A percentile compares a stretch with the other conserved stretches of the same genome.
Conservation (phyloP, 495 filamentous ascomycete species). For the Neurospora intermedia region DNA sequence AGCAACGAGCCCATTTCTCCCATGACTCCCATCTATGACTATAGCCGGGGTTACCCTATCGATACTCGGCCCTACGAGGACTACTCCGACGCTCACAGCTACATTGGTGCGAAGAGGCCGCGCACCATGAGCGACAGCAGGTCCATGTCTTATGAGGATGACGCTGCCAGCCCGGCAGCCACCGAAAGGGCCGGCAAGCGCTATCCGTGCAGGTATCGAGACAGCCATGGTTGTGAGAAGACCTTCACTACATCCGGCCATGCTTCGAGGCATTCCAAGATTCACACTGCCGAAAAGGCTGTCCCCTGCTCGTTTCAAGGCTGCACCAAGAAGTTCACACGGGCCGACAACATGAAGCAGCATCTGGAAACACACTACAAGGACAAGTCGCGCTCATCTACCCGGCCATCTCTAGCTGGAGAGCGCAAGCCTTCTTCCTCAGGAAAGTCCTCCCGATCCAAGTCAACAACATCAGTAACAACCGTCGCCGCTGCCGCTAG, state of each 20-base stretch:
- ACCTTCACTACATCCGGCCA: slow-evolving; percentile 95
- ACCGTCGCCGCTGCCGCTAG: background rate
- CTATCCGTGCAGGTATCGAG: slow-evolving; percentile 54
- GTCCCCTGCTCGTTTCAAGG: slow-evolving; percentile 66
- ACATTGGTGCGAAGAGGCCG: slow-evolving; percentile 23
- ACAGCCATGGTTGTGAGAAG: slow-evolving; percentile 59
- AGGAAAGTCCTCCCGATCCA: slow-evolving; percentile 20
- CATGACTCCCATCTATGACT: slow-evolving; percentile 31
- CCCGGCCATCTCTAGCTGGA: slow-evolving; percentile 11
- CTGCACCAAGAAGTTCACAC: slow-evolving; percentile 89
- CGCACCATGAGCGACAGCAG: slow-evolving; percentile 18
- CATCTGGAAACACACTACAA: slow-evolving; percentile 81
- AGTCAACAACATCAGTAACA: slow-evolving; percentile 3
- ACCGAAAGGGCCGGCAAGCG: slow-evolving; percentile 42
- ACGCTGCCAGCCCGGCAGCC: slow-evolving; percentile 27
- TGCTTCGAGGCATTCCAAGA: slow-evolving; percentile 91
- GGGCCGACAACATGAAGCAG: slow-evolving; percentile 98
- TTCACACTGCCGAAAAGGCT: slow-evolving; percentile 92
- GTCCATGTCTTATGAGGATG: slow-evolving; percentile 26
- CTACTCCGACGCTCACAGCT: slow-evolving; percentile 21
- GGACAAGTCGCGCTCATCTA: slow-evolving; percentile 32
- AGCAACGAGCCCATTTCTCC: slow-evolving; percentile 38
- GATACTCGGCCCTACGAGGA: slow-evolving; percentile 24
- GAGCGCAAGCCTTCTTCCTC: slow-evolving; percentile 27
- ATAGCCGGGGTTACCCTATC: slow-evolving; percentile 21